Conservation (phyloP, 1,284 basidiomycete genomes). For the Apiotrichum montevideense region DNA sequence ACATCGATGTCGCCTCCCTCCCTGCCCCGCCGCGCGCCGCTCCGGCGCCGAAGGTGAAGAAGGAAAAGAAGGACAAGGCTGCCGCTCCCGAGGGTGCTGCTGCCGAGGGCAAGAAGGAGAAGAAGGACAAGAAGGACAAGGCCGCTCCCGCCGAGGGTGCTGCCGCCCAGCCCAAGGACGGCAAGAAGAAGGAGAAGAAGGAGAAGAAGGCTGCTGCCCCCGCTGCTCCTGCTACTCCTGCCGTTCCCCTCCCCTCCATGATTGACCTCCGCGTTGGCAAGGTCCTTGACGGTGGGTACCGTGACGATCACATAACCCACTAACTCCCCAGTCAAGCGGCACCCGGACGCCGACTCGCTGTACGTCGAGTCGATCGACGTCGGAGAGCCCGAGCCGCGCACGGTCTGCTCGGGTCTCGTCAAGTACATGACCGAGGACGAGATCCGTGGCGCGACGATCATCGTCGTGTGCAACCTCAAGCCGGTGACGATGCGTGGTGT, state of each 20-base stretch:
- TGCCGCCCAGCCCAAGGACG: slow-evolving; percentile 33
- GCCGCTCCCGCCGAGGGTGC: slow-evolving; percentile 21
- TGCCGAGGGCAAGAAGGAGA: slow-evolving; percentile 28
- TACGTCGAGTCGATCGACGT: slow-evolving; percentile 92
- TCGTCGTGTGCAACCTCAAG: slow-evolving; percentile 87
- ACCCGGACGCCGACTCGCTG: slow-evolving; percentile 87
- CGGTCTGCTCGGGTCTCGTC: slow-evolving; percentile 89
- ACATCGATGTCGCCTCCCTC: slow-evolving; percentile 67
- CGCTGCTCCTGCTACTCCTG: slow-evolving; percentile 53
- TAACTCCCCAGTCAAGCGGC: slow-evolving; percentile 64
- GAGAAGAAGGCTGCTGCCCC: slow-evolving; percentile 44
- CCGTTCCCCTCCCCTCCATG: slow-evolving; percentile 82
- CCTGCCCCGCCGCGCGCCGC: slow-evolving; percentile 66
- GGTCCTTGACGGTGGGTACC: slow-evolving; percentile 74
- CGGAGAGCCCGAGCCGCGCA: slow-evolving; percentile 83
- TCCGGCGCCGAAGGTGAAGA: slow-evolving; percentile 66
- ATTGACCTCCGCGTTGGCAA: slow-evolving; percentile 86
- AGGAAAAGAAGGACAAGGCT: slow-evolving; percentile 54
- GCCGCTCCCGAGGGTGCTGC: slow-evolving; percentile 34
- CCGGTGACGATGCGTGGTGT: slow-evolving; percentile 92
- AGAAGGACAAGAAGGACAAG: slow-evolving; percentile 9
- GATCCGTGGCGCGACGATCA: slow-evolving; percentile 76
- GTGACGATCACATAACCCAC: too few relatives aligned
- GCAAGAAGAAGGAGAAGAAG: slow-evolving; percentile 54
- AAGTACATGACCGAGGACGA: slow-evolving; percentile 90